Percentiles rank a stretch among this genome's conserved stretches.
Evolutionary conservation across 148 eudicot species (phyloP).

Genomic region (Rhododendron ovatum): DNA sequence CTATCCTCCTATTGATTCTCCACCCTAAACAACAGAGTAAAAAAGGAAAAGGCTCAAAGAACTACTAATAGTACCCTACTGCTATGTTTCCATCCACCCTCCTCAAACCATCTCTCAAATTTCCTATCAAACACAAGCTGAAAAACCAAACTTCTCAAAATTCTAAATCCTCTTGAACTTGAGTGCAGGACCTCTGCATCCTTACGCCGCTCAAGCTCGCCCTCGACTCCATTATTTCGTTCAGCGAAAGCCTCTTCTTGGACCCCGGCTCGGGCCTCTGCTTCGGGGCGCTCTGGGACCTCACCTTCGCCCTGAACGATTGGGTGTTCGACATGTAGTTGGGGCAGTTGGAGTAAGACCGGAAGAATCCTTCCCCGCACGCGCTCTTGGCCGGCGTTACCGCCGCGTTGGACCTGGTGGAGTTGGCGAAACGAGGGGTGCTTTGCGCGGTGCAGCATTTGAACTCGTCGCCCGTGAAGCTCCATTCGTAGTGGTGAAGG

Average conservation of each 20-base stretch:
- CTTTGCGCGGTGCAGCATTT: conserved; percentile 62
- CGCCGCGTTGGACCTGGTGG: conserved; percentile 32
- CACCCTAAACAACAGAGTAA: not conserved
- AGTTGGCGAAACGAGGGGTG: conserved; percentile 62
- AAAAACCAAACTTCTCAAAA: conserved; percentile 14
- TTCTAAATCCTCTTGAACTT: conserved; percentile 51
- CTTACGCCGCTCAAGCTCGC: conserved; percentile 71
- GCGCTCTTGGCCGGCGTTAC: conserved; percentile 76
- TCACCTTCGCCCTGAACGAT: conserved; percentile 70
- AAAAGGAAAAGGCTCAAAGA: not conserved
- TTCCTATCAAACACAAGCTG: not conserved
- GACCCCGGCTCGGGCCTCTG: conserved; percentile 62
- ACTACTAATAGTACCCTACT: not conserved
- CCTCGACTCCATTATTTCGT: conserved; percentile 75
- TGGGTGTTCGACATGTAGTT: conserved; percentile 77
- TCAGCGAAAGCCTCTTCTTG: conserved; percentile 55
- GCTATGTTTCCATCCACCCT: not conserved
- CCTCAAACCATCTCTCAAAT: not conserved
- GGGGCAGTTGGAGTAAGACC: conserved; percentile 48
- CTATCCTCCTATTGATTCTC: conserved; percentile 13
- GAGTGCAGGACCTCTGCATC: conserved; percentile 62
- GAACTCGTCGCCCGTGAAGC: conserved; percentile 38
- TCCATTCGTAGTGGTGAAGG: conserved; percentile 48
- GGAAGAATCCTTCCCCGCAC: conserved; percentile 60
- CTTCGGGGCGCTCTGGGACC: conserved; percentile 89